These are phyloP conservation scores for Kwoniella bestiolae DNA, from an alignment of 768 basidiomycete species.

Conservation along the genomic window DNA sequence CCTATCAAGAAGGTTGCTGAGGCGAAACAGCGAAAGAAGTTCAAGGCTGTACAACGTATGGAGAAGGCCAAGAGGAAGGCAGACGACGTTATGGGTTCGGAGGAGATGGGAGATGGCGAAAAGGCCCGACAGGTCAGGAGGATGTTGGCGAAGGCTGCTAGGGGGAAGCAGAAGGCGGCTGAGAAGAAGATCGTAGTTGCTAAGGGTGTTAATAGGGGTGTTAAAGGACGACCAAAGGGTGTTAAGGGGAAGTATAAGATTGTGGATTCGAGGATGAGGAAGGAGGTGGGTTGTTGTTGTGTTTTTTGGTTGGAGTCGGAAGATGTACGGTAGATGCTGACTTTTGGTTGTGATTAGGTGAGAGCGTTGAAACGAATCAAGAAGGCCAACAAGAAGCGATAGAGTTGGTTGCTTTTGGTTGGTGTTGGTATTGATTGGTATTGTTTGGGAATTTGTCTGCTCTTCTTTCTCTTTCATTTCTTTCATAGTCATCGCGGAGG, in stretches of 20 bases:
- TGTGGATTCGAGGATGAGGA: conserved; percentile 92
- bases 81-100: conserved; percentile 75
- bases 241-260: conserved; percentile 93
- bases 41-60: conserved; percentile 78
- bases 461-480: background rate
- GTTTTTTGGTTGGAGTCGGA: too few species aligned
- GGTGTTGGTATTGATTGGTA: too few species aligned
- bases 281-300: conserved; percentile 58
- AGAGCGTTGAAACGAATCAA: conserved; percentile 80
- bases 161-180: conserved; percentile 63
- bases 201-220: conserved; percentile 81
- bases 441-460: background rate
- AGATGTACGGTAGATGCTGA: background rate
- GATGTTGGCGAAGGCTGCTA: conserved; percentile 65
- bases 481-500: too few species aligned
- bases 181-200: conserved; percentile 85
- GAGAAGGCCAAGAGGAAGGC: conserved; percentile 96
- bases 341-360: conserved; percentile 62
- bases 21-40: conserved; percentile 95
- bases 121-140: conserved; percentile 93
- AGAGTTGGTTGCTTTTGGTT: background rate
- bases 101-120: conserved; percentile 91
- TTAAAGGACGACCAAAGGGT: conserved; percentile 92
- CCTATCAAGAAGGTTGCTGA: conserved; percentile 99
- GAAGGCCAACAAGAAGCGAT: conserved; percentile 66